Percentiles rank a stretch among this genome's conserved stretches.
Evolutionary conservation across 2,329 filamentous ascomycete genomes (phyloP).

Genomic region (Colletotrichum aenigma): DNA sequence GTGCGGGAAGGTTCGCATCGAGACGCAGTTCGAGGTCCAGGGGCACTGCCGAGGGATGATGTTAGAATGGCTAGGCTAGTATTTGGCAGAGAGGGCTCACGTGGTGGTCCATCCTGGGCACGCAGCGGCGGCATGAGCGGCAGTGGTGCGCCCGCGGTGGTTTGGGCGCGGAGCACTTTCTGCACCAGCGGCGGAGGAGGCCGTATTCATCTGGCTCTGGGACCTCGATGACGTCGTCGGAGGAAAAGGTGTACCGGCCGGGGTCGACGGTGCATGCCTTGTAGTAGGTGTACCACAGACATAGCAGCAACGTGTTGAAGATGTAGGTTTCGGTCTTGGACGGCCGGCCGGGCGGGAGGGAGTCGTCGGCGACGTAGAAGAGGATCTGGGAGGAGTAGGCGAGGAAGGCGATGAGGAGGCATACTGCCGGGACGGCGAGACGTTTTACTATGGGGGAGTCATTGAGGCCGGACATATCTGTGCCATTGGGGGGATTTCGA

Average conservation of each 20-base stretch:
- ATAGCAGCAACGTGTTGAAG: slow-evolving; percentile 70
- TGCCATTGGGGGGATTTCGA: slow-evolving; percentile 17
- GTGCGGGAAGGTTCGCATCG: slow-evolving; percentile 80
- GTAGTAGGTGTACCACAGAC: slow-evolving; percentile 74
- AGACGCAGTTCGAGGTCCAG: slow-evolving; percentile 85
- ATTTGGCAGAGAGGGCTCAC: background rate
- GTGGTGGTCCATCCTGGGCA: slow-evolving; percentile 55
- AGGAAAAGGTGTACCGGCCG: slow-evolving; percentile 55
- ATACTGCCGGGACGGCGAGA: slow-evolving; percentile 73
- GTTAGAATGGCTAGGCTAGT: background rate
- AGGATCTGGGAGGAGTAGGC: slow-evolving; percentile 75
- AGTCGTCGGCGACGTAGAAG: slow-evolving; percentile 61
- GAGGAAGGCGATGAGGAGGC: slow-evolving; percentile 69
- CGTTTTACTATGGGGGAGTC: slow-evolving; percentile 46
- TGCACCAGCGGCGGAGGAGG: slow-evolving; percentile 65
- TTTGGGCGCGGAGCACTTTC: slow-evolving; percentile 76
- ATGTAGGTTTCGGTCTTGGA: slow-evolving; percentile 58
- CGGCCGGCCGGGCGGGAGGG: slow-evolving; percentile 64
- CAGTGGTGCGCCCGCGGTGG: slow-evolving; percentile 84
- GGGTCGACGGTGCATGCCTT: slow-evolving; percentile 62
- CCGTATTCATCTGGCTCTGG: slow-evolving; percentile 29
- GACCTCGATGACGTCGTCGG: slow-evolving; percentile 36
- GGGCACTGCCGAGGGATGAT: slow-evolving; percentile 72
- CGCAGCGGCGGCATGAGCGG: slow-evolving; percentile 73
- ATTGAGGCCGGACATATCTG: slow-evolving; percentile 47